Percentiles rank a stretch among this genome's conserved stretches.
phyloP scores from a whole-genome alignment of 768 basidiomycete genomes.

The Auriscalpium vulgare region DNA sequence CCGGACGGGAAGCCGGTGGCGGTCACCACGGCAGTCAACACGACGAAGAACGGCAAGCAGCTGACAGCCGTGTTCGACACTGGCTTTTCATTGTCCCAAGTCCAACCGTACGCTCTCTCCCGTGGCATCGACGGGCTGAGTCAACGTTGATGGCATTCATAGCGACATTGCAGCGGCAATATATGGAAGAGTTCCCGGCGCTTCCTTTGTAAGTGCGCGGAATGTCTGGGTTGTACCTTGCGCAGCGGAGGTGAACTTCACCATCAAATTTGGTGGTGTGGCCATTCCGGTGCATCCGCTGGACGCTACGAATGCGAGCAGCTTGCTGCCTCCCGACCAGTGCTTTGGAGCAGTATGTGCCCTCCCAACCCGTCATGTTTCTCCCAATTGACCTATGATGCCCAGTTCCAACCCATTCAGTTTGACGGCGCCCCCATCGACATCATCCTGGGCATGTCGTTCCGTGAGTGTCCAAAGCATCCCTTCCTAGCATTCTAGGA shows the following conservation, averaged over 20 bases:
- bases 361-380: constrained; percentile 11
- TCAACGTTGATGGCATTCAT: neutral
- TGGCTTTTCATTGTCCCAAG: constrained; percentile 60
- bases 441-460: constrained; percentile 66
- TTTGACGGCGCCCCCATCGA: constrained; percentile 50
- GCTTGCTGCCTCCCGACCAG: constrained; percentile 13
- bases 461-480: constrained; percentile 35
- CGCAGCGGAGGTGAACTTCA: constrained; percentile 51
- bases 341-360: constrained; percentile 36
- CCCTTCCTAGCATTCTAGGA: neutral
- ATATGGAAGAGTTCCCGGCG: constrained; percentile 46
- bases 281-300: constrained; percentile 58
- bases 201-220: constrained; percentile 41
- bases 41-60: constrained; percentile 37
- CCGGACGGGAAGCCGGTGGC: constrained; percentile 25
- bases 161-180: constrained; percentile 50
- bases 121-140: no score
- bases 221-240: constrained; percentile 56
- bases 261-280: constrained; percentile 52
- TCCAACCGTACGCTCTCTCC: constrained; percentile 35
- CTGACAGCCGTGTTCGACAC: constrained; percentile 59
- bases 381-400: no score
- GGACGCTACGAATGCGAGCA: constrained; percentile 29
- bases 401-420: constrained; percentile 67
- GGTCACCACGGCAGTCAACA: constrained; percentile 15